Conservation (phyloP, 106 monocot species). For the Dioscorea alata region DNA sequence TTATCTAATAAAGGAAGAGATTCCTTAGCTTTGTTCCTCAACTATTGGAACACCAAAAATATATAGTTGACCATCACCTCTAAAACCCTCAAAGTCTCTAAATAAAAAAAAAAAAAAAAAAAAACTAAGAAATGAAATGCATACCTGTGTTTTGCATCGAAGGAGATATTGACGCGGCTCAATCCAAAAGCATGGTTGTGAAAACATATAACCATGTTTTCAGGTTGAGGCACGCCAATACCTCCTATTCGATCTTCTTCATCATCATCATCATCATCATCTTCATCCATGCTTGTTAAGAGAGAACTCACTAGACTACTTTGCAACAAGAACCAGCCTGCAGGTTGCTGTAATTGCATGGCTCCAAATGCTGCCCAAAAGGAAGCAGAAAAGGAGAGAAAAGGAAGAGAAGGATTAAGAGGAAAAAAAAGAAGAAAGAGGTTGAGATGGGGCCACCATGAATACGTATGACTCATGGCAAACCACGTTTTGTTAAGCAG, state of each 20-base stretch:
- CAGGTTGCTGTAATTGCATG: not conserved
- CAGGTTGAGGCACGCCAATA: constrained; percentile 30
- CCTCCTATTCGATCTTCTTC: constrained; percentile 3
- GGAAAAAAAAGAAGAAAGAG: not conserved
- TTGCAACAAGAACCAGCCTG: too few species aligned
- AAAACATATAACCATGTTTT: constrained; percentile 7
- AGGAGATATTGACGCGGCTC: constrained; percentile 34
- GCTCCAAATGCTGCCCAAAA: constrained; percentile 3
- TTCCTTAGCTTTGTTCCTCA: too few species aligned
- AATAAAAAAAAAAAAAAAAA: too few species aligned
- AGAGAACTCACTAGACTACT: too few species aligned
- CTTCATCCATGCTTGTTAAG: too few species aligned
- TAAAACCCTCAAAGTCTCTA: too few species aligned
- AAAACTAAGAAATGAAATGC: too few species aligned
- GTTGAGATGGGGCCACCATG: not conserved
- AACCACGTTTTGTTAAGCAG: not conserved
- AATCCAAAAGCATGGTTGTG: constrained; percentile 18
- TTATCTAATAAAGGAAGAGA: too few species aligned
- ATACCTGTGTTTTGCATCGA: not conserved
- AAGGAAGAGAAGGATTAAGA: not conserved
- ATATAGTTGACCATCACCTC: too few species aligned
- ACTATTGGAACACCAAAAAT: too few species aligned
- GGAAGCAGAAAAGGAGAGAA: constrained; percentile 2
- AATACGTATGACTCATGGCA: not conserved
- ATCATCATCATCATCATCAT: too few species aligned